phyloP scores from a whole-genome alignment of 163 green algal species.

The Scenedesmus sp. region DNA sequence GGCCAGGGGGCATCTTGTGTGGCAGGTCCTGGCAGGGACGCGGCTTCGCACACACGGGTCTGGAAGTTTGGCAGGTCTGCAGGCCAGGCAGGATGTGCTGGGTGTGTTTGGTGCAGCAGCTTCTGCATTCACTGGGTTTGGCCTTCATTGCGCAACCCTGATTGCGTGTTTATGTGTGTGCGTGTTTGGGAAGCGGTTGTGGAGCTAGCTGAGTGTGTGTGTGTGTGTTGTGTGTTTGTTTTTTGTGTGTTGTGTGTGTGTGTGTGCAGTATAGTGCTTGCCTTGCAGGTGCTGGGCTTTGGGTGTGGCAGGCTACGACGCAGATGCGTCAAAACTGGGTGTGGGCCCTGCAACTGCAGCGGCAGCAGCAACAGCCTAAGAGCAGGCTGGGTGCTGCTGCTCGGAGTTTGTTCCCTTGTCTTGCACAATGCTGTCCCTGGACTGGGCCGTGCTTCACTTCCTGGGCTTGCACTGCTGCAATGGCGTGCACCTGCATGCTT shows the following conservation, averaged over 20 bases:
- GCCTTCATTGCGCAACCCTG: neutral
- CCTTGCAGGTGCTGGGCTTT: neutral
- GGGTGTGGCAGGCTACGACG: neutral
- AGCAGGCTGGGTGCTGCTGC: neutral
- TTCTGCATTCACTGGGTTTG: neutral
- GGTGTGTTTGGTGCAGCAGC: neutral
- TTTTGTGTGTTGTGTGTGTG: too few species aligned
- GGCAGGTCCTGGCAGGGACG: neutral
- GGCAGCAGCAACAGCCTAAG: neutral
- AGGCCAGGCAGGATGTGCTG: neutral
- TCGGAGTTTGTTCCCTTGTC: neutral
- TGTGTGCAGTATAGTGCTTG: neutral
- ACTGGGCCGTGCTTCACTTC: neutral
- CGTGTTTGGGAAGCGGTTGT: neutral
- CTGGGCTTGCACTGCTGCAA: neutral
- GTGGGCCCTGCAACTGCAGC: neutral
- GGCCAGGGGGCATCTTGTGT: neutral
- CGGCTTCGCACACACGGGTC: neutral
- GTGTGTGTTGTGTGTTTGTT: neutral
- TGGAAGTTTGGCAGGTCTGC: neutral
- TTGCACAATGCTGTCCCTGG: neutral
- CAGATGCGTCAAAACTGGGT: neutral
- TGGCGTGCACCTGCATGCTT: neutral
- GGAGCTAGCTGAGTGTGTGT: constrained; percentile 2
- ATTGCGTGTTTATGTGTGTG: neutral